phyloP scores from a whole-genome alignment of 116 monocot genomes.

The Phalaenopsis hybrid region DNA sequence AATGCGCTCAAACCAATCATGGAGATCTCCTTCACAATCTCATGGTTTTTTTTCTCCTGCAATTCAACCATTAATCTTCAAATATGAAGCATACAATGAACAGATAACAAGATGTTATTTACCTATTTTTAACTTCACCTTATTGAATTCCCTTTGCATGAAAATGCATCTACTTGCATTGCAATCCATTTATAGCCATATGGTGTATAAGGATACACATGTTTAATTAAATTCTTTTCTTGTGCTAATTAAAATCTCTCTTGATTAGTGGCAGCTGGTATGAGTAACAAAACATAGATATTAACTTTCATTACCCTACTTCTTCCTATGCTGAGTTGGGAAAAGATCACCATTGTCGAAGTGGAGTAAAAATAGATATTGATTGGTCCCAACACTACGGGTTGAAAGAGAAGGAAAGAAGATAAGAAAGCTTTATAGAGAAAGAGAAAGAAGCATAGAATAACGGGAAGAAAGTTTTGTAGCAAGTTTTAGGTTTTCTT shows the following conservation, averaged over 20 bases:
- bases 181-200: not conserved
- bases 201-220: not conserved
- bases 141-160: not conserved
- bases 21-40: slow-evolving; percentile 8
- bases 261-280: not conserved
- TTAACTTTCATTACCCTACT: not conserved
- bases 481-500: not conserved
- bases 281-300: slow-evolving; percentile 14
- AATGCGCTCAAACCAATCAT: slow-evolving; percentile 56
- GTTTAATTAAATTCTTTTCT: not conserved
- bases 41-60: slow-evolving; percentile 11
- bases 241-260: not conserved
- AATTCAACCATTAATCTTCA: not conserved
- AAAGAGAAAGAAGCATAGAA: not conserved
- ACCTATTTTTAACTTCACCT: not conserved
- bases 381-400: not conserved
- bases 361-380: not conserved
- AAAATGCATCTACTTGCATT: not conserved
- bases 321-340: not conserved
- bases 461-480: not conserved
- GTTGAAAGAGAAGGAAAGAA: not conserved
- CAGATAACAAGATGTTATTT: not conserved
- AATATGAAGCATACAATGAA: not conserved
- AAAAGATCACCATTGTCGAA: slow-evolving; percentile 1
- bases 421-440: not conserved